These are phyloP conservation scores for Halenospora varia DNA, from an alignment of 495 filamentous ascomycete genomes.

Conservation along the genomic window DNA sequence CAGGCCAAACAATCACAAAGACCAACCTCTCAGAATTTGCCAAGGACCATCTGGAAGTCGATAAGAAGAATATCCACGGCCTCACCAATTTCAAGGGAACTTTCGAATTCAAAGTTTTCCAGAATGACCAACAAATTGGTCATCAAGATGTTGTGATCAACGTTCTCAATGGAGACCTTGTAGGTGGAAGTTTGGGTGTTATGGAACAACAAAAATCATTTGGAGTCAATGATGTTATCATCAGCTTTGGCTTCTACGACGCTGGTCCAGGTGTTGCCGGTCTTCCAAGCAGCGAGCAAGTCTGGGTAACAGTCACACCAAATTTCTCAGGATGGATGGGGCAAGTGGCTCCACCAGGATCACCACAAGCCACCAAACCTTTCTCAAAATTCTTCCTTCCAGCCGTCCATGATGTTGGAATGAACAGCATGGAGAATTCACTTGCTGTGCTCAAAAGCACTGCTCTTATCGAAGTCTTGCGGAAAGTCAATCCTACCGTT, in stretches of 20 bases:
- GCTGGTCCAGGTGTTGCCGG: slow-evolving; percentile 39
- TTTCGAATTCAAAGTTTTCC: slow-evolving; percentile 42
- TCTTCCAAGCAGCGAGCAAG: slow-evolving; percentile 45
- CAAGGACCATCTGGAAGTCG: slow-evolving; percentile 42
- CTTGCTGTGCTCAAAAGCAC: slow-evolving; percentile 34
- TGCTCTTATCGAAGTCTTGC: slow-evolving; percentile 35
- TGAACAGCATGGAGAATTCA: slow-evolving; percentile 49
- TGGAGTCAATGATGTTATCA: slow-evolving; percentile 35
- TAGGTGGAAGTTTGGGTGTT: slow-evolving; percentile 41
- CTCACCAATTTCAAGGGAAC: slow-evolving; percentile 42
- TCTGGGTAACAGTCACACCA: slow-evolving; percentile 45
- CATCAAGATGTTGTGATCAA: slow-evolving; percentile 44
- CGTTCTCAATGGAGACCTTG: slow-evolving; percentile 41
- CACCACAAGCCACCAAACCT: slow-evolving; percentile 35
- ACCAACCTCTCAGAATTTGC: slow-evolving; percentile 32
- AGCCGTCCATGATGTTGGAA: slow-evolving; percentile 45
- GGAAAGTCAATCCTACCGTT: slow-evolving; percentile 28
- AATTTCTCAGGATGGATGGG: slow-evolving; percentile 44
- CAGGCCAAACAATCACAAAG: slow-evolving; percentile 30
- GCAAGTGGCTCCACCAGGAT: slow-evolving; percentile 37
- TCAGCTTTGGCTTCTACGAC: slow-evolving; percentile 49
- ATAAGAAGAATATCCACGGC: slow-evolving; percentile 35
- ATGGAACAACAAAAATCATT: slow-evolving; percentile 41
- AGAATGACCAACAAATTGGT: slow-evolving; percentile 32
- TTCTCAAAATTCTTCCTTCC: slow-evolving; percentile 46